Conservation (phyloP, 106 monocot genomes). For the Cymbidium sinense region DNA sequence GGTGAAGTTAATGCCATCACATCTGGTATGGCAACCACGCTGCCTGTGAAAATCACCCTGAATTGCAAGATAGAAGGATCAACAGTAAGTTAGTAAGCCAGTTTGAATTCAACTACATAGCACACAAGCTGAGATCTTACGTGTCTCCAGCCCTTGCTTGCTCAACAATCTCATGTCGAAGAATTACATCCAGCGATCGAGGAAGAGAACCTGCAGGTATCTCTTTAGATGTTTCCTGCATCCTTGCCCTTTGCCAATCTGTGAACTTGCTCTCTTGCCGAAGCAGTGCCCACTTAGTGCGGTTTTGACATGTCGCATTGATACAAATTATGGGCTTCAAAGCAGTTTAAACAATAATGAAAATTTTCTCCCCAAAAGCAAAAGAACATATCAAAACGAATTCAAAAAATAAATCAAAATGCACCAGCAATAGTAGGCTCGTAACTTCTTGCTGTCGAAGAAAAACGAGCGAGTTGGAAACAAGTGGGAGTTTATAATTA, state of each 20-base stretch:
- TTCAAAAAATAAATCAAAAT: not conserved
- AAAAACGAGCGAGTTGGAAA: not conserved
- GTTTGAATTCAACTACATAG: not conserved
- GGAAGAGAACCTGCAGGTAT: conserved; percentile 98
- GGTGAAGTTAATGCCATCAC: conserved; percentile 92
- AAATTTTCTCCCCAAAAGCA: not conserved
- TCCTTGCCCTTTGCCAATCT: conserved; percentile 92
- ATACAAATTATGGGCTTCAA: conserved; percentile 86
- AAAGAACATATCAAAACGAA: not conserved
- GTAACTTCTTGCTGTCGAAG: not conserved
- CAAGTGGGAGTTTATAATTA: not conserved
- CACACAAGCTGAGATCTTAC: conserved; percentile 24
- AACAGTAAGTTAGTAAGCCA: not conserved
- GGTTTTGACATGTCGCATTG: conserved; percentile 75
- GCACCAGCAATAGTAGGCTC: not conserved
- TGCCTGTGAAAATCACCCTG: conserved; percentile 88
- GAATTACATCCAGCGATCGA: conserved; percentile 84
- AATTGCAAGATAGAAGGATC: not conserved
- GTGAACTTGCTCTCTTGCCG: conserved; percentile 98
- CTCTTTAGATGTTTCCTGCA: conserved; percentile 99
- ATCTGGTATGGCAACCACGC: conserved; percentile 87
- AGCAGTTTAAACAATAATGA: not conserved
- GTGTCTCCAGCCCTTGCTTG: conserved; percentile 98
- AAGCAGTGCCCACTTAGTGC: conserved; percentile 80
- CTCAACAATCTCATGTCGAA: conserved; percentile 97